These are phyloP conservation scores for Suillus ampliporus DNA, from an alignment of 768 basidiomycete species.

Conservation along the genomic window DNA sequence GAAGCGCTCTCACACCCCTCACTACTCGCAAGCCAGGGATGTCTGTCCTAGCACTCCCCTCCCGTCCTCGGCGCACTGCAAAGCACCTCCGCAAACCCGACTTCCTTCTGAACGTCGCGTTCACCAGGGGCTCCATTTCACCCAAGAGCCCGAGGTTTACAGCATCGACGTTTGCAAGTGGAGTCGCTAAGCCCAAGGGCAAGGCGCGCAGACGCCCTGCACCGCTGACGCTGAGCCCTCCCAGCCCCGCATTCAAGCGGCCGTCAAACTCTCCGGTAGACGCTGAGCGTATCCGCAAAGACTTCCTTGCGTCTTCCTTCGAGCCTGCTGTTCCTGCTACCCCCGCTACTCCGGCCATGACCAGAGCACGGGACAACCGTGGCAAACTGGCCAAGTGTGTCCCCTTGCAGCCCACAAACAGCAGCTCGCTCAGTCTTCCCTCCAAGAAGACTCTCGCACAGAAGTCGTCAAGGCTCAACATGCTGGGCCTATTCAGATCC, in stretches of 20 bases:
- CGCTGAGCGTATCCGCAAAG: conserved; percentile 38
- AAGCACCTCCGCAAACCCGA: conserved; percentile 44
- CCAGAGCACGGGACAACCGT: conserved; percentile 6
- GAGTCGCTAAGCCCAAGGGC: conserved; percentile 23
- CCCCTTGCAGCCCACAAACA: conserved; percentile 15
- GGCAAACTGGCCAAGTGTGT: conserved; percentile 10
- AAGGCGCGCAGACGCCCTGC: conserved; percentile 47
- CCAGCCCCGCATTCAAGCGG: conserved; percentile 36
- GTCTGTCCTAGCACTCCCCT: conserved; percentile 44
- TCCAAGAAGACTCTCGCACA: conserved; percentile 25
- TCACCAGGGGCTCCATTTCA: conserved; percentile 21
- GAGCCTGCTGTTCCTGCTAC: conserved; percentile 31
- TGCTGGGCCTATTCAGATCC: conserved; percentile 40
- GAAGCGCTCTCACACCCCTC: conserved; percentile 30
- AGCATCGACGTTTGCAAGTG: conserved; percentile 16
- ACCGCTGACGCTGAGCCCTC: conserved; percentile 46
- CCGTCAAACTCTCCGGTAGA: conserved; percentile 45
- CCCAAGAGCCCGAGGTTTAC: conserved; percentile 22
- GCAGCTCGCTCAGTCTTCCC: conserved; percentile 16
- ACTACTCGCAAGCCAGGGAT: conserved; percentile 35
- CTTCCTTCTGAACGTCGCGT: conserved; percentile 39
- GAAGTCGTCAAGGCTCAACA: conserved; percentile 29
- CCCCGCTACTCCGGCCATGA: conserved; percentile 9
- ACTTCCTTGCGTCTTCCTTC: conserved; percentile 54
- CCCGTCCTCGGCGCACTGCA: conserved; percentile 40